A percentile compares a stretch with the other conserved stretches of the same genome.
These are phyloP conservation scores for Chrysanthemum lavandulifolium DNA, from an alignment of 129 eudicot genomes.

Conservation along the genomic window DNA sequence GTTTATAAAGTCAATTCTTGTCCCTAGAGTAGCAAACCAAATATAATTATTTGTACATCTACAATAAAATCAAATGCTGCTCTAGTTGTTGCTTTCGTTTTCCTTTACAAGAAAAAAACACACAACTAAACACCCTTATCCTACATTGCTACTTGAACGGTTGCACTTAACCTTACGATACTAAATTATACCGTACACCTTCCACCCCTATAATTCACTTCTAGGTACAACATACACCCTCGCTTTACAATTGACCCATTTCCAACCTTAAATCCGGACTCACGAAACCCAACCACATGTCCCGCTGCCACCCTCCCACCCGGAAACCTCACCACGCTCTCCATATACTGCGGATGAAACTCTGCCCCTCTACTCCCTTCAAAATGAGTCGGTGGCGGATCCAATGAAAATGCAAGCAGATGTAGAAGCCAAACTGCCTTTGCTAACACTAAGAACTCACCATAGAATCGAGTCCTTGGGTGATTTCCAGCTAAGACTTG, in stretches of 20 bases:
- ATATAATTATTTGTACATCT: conserved; percentile 12
- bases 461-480: conserved; percentile 81
- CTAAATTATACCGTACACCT: conserved; percentile 25
- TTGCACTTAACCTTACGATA: conserved; percentile 10
- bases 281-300: conserved; percentile 86
- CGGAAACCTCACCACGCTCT: conserved; percentile 83
- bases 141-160: not conserved
- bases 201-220: conserved; percentile 41
- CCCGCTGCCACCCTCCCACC: conserved; percentile 62
- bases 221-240: conserved; percentile 93
- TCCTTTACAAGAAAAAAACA: conserved; percentile 5
- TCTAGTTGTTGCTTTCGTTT: conserved; percentile 22
- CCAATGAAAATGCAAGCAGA: conserved; percentile 83
- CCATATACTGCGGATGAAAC: conserved; percentile 80
- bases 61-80: conserved; percentile 12
- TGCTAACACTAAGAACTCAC: conserved; percentile 72
- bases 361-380: conserved; percentile 93
- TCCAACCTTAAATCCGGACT: conserved; percentile 92
- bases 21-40: not conserved
- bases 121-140: conserved; percentile 17
- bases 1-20: not conserved
- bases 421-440: conserved; percentile 96
- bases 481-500: conserved; percentile 84
- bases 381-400: conserved; percentile 86
- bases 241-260: conserved; percentile 74